Percentiles rank a stretch among this genome's conserved stretches.
These are phyloP conservation scores for Lipomyces kockii DNA, from an alignment of 805 yeast genomes.

Conservation along the genomic window DNA sequence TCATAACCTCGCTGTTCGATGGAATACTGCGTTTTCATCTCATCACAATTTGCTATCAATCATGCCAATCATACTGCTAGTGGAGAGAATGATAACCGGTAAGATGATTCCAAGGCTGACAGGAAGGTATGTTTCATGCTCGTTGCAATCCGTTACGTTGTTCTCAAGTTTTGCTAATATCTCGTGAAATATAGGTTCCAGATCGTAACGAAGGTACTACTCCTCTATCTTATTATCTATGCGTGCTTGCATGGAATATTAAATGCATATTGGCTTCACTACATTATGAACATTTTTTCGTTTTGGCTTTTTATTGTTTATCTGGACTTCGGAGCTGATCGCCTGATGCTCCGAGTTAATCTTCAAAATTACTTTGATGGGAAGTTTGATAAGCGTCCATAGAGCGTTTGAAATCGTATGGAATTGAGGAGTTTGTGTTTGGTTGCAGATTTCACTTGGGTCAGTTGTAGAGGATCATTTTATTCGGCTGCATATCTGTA, in stretches of 20 bases:
- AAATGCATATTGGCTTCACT: conserved; percentile 84
- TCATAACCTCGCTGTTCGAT: conserved; percentile 73
- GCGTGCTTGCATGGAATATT: conserved; percentile 74
- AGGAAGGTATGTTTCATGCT: not conserved
- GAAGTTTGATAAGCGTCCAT: conserved; percentile 20
- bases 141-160: conserved; percentile 2
- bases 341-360: not conserved
- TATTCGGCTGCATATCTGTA: not conserved
- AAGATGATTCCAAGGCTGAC: conserved; percentile 51
- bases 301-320: conserved; percentile 36
- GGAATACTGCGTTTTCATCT: conserved; percentile 85
- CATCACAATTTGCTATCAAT: conserved; percentile 84
- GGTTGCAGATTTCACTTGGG: not conserved
- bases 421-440: conserved; percentile 8
- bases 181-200: conserved; percentile 38
- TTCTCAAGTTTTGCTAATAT: conserved; percentile 17
- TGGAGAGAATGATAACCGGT: conserved; percentile 59
- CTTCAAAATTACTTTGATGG: conserved; percentile 3
- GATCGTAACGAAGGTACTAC: conserved; percentile 47
- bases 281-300: conserved; percentile 63
- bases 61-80: conserved; percentile 67
- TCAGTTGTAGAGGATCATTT: not conserved
- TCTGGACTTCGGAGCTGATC: conserved; percentile 13
- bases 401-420: not conserved
- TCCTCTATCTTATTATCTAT: conserved; percentile 62